Base-by-base conservation (phyloP, 257 asterid species). In the Capsicum pubescens region DNA sequence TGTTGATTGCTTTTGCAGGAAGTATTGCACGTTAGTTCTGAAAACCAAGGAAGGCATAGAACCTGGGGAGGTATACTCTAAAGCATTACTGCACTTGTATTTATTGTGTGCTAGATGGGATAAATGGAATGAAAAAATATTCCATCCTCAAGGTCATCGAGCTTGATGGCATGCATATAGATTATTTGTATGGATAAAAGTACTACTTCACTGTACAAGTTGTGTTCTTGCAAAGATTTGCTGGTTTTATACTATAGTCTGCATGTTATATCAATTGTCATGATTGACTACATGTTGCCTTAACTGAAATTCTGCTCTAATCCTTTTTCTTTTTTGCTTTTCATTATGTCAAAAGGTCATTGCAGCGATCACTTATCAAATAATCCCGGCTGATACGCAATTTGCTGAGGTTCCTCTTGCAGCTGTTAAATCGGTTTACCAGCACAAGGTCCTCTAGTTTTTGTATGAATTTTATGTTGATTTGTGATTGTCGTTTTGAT, bases 351-450 rank as follows among this genome's bases (percentile, higher is more conserved):
- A 84, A 6, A 95, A 67, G 99, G 98, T 92, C 59, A 85, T 95
- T 85, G 95, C 96, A n/a, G 98, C 98, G 72, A 90, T 93, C 87
- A 94, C 96, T 80, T 94, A 93, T 88, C 99, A 93, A 86, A 91
- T 95, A 86, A 83, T 95, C 64, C 93, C 98, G 10, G 92, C 96
- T 81, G 99, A 96, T 82, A 91, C 96, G 80, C 99, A 90, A 83
- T 90, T 85, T 92, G 95, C 99, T 79, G 99, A 96, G 91, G 87
- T 96, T 91, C 99, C 99, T 85, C 93, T 96, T 84, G 98, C 97
- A 69, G 97, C 98, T 85, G 98, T 94, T 83, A 89, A 81, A 84
- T 90, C 94, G 59, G 80, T 67, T 85, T 87, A 86, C 85, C 99
- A 96, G 88, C 87, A 46, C 85, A 93, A 96, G 99, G 99, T 96